phyloP scores from a whole-genome alignment of 192 early-diverging fungal genomes.

The Phycomyces blakesleeanus region DNA sequence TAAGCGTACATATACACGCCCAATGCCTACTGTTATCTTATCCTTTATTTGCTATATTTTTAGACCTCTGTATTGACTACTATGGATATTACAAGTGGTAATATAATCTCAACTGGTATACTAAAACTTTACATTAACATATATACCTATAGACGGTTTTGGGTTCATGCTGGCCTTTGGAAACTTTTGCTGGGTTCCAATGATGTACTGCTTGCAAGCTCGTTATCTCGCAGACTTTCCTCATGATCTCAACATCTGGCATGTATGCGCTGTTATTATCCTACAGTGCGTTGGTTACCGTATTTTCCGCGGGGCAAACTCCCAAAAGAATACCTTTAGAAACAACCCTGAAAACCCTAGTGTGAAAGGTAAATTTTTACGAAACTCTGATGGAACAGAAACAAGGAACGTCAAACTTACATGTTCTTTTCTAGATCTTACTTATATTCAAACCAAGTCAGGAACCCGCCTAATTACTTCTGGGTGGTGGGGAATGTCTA shows the following conservation, averaged over 20 bases:
- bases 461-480: slow-evolving; percentile 77
- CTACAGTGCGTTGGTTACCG: slow-evolving; percentile 67
- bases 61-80: slow-evolving; percentile 82
- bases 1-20: slow-evolving; percentile 5
- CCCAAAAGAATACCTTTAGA: slow-evolving; percentile 87
- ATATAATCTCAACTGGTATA: background rate
- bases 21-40: background rate
- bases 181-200: slow-evolving; percentile 85
- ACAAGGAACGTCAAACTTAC: too few relatives aligned
- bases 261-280: slow-evolving; percentile 40
- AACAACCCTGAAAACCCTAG: slow-evolving; percentile 57
- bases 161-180: slow-evolving; percentile 84
- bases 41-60: background rate
- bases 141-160: slow-evolving; percentile 73
- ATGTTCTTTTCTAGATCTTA: slow-evolving; percentile 48
- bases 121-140: background rate
- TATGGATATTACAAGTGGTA: slow-evolving; percentile 85
- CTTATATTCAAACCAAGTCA: slow-evolving; percentile 77
- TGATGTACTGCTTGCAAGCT: slow-evolving; percentile 87
- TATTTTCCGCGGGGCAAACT: slow-evolving; percentile 87
- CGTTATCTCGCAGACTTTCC: slow-evolving; percentile 78
- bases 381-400: too few relatives aligned
- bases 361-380: slow-evolving; percentile 43
- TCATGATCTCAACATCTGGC: slow-evolving; percentile 43
- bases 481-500: slow-evolving; percentile 93